Percentiles rank a stretch among this genome's conserved stretches.
Conservation (phyloP, 1,284 basidiomycete genomes). For the Melampsora larici-populina region DNA sequence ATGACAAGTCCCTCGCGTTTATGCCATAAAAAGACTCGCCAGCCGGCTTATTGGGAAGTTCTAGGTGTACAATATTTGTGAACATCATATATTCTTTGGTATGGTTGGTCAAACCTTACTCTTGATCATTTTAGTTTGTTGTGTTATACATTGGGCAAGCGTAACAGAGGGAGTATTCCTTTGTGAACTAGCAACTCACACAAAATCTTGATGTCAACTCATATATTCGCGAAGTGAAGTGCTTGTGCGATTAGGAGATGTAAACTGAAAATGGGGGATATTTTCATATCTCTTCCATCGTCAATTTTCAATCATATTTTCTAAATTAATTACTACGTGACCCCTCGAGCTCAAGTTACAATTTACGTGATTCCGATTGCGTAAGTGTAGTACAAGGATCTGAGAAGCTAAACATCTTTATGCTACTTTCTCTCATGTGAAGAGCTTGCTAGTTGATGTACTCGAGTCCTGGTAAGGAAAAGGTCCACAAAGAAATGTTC, state of each 20-base stretch:
- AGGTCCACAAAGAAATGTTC: neutral
- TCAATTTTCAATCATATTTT: neutral
- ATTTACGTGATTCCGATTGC: neutral
- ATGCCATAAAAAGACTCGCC: too few species aligned
- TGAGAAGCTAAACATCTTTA: neutral
- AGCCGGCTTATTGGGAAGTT: too few species aligned
- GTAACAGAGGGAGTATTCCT: too few species aligned
- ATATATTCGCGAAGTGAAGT: too few species aligned
- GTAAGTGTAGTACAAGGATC: neutral
- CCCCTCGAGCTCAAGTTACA: neutral
- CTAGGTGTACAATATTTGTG: too few species aligned
- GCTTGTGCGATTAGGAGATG: neutral
- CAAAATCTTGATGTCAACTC: too few species aligned
- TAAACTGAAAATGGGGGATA: neutral
- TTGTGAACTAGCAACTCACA: too few species aligned
- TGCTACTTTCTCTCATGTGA: conserved; percentile 1
- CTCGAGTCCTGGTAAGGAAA: conserved; percentile 18
- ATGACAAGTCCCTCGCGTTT: too few species aligned
- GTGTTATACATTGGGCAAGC: too few species aligned
- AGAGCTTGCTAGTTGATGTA: conserved; percentile 36
- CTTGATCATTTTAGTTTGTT: too few species aligned
- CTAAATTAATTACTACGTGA: neutral
- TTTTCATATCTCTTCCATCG: neutral
- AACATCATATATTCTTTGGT: too few species aligned
- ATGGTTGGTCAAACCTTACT: too few species aligned